phyloP scores from a whole-genome alignment of 805 yeast species.

The Starmerella bombicola region DNA sequence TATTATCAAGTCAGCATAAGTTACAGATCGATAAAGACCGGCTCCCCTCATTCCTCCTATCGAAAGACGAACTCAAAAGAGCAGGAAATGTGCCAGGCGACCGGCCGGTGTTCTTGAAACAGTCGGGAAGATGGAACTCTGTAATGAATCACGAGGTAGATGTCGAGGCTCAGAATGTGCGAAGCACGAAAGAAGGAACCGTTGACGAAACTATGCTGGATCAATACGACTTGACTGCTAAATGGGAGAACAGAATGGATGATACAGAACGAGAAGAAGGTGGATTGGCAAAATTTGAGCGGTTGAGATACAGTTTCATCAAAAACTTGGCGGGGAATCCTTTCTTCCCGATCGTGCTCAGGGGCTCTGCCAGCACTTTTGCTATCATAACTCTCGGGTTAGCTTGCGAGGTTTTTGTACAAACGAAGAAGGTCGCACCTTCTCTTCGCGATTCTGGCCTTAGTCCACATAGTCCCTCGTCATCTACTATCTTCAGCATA shows the following conservation, averaged over 20 bases:
- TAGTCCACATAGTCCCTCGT: conserved; percentile 29
- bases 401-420: conserved; percentile 40
- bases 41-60: conserved; percentile 17
- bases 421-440: conserved; percentile 23
- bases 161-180: not conserved
- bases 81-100: not conserved
- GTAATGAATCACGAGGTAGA: conserved; percentile 6
- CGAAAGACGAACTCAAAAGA: not conserved
- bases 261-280: not conserved
- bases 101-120: conserved; percentile 5
- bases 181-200: not conserved
- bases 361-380: conserved; percentile 47
- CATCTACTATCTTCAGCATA: conserved; percentile 88
- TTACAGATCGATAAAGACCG: conserved; percentile 9
- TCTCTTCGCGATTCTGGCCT: conserved; percentile 36
- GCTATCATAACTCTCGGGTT: conserved; percentile 59
- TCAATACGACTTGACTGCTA: conserved; percentile 14
- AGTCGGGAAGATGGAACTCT: conserved; percentile 18
- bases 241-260: conserved; percentile 21
- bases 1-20: conserved; percentile 10
- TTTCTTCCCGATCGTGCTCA: conserved; percentile 62
- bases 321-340: conserved; percentile 56
- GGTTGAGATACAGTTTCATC: conserved; percentile 3
- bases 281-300: conserved; percentile 1
- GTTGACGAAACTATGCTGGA: conserved; percentile 16